phyloP scores from a whole-genome alignment of 257 asterid species.

The Orobanche coerulescens region DNA sequence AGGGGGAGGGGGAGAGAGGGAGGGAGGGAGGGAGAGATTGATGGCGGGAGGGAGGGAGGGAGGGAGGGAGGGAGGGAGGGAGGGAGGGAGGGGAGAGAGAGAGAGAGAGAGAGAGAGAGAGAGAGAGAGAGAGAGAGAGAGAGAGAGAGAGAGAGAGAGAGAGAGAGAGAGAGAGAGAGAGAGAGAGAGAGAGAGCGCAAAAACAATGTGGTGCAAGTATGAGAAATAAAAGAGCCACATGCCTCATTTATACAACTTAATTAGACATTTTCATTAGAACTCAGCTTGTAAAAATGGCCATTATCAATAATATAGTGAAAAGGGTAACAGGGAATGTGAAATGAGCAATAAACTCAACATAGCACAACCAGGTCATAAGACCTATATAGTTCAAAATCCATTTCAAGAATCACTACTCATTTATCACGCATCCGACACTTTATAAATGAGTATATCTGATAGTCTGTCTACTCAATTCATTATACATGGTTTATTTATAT shows the following conservation, averaged over 20 bases:
- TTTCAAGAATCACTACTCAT: slow-evolving; percentile 9
- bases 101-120: not conserved
- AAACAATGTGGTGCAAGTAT: not conserved
- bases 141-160: not conserved
- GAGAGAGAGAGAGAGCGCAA: not conserved
- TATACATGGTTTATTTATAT: slow-evolving; percentile 10
- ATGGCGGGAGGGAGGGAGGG: not conserved
- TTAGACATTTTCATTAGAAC: slow-evolving; percentile 1
- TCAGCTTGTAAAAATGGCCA: not conserved
- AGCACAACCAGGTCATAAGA: slow-evolving; percentile 14
- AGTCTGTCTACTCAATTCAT: slow-evolving; percentile 11
- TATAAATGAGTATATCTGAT: slow-evolving; percentile 8
- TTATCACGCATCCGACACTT: slow-evolving; percentile 16
- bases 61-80: not conserved
- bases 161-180: not conserved
- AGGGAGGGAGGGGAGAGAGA: not conserved
- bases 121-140: not conserved
- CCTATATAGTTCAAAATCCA: slow-evolving; percentile 1
- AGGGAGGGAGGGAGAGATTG: too few relatives aligned
- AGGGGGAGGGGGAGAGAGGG: not conserved
- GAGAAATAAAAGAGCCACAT: slow-evolving; percentile 23
- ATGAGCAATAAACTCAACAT: slow-evolving; percentile 12
- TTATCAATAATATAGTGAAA: slow-evolving; percentile 10
- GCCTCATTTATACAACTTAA: not conserved
- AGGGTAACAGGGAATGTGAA: not conserved